Evolutionary conservation across 148 eudicot genomes (phyloP).

Genomic region (Amaranthus hypochondriacus): DNA sequence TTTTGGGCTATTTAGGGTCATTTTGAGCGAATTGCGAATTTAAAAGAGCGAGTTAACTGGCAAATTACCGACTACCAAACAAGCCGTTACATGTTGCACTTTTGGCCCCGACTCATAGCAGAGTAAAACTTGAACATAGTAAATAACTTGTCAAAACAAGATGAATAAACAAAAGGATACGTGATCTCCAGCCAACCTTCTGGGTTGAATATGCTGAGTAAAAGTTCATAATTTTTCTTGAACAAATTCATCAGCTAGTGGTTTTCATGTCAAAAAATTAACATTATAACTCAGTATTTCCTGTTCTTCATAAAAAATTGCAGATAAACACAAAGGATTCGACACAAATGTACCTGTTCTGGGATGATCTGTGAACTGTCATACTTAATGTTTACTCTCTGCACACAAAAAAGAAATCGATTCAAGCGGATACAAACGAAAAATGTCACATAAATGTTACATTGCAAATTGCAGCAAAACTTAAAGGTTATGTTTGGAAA

Average conservation of each 20-base stretch:
- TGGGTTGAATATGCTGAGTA: conserved; percentile 78
- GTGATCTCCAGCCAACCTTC: conserved; percentile 94
- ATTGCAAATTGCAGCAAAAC: background rate
- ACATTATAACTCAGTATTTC: background rate
- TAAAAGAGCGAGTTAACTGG: too few relatives aligned
- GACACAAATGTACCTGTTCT: conserved; percentile 38
- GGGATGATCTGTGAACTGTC: conserved; percentile 52
- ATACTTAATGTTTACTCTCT: conserved; percentile 66
- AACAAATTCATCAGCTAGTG: conserved; percentile 73
- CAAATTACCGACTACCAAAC: too few relatives aligned
- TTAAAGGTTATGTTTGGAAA: background rate
- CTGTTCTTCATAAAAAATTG: background rate
- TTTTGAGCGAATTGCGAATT: too few relatives aligned
- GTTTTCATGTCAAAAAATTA: background rate
- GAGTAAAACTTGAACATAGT: too few relatives aligned
- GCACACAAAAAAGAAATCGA: conserved; percentile 8
- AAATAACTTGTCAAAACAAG: background rate
- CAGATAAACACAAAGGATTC: background rate
- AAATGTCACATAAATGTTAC: too few relatives aligned
- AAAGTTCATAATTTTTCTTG: conserved; percentile 64
- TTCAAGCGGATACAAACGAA: background rate
- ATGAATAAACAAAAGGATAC: conserved; percentile 47
- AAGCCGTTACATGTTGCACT: too few relatives aligned
- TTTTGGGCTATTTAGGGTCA: too few relatives aligned
- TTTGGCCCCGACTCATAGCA: too few relatives aligned